These are phyloP conservation scores for Cladosporium sp. DNA, from an alignment of 2,329 filamentous ascomycete genomes.

Conservation along the genomic window DNA sequence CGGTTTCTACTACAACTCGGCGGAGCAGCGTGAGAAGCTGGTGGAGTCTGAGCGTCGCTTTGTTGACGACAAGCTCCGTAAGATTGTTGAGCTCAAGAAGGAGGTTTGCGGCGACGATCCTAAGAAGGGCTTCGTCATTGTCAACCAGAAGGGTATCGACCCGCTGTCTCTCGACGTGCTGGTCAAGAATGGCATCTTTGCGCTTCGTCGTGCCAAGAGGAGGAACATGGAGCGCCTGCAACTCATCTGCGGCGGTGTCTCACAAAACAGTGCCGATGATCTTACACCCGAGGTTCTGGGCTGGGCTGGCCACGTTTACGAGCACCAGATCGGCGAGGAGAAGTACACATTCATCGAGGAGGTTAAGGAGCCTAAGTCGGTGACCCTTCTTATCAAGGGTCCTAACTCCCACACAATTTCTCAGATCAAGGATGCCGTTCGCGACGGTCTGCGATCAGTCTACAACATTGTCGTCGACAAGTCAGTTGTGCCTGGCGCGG, in stretches of 20 bases:
- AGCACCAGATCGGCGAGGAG: conserved; percentile 96
- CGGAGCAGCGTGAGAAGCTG: conserved; percentile 94
- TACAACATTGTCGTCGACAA: conserved; percentile 99
- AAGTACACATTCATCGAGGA: conserved; percentile 99
- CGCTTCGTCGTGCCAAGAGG: conserved; percentile 89
- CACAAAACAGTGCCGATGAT: conserved; percentile 97
- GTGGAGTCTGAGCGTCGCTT: conserved; percentile 96
- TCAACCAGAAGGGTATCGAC: conserved; percentile 99
- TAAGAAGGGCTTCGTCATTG: conserved; percentile 94
- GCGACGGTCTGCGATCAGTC: conserved; percentile 90
- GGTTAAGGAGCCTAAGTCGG: conserved; percentile 97
- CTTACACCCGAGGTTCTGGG: conserved; percentile 83
- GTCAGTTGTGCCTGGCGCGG: conserved; percentile 90
- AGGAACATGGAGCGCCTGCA: conserved; percentile 99
- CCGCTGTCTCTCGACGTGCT: conserved; percentile 92
- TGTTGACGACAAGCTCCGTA: conserved; percentile 92
- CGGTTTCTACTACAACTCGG: conserved; percentile 96
- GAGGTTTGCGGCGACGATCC: conserved; percentile 90
- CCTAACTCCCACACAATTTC: conserved; percentile 95
- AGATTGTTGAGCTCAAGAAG: conserved; percentile 98
- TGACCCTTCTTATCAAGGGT: conserved; percentile 96
- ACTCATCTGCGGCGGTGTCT: conserved; percentile 83
- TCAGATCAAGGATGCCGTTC: conserved; percentile 93
- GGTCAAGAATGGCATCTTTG: conserved; percentile 97
- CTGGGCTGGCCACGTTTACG: conserved; percentile 95